Percentiles rank a stretch among this genome's conserved stretches.
Evolutionary conservation across 2,329 filamentous ascomycete species (phyloP).

Genomic region (Dryadomyces quercivorus): DNA sequence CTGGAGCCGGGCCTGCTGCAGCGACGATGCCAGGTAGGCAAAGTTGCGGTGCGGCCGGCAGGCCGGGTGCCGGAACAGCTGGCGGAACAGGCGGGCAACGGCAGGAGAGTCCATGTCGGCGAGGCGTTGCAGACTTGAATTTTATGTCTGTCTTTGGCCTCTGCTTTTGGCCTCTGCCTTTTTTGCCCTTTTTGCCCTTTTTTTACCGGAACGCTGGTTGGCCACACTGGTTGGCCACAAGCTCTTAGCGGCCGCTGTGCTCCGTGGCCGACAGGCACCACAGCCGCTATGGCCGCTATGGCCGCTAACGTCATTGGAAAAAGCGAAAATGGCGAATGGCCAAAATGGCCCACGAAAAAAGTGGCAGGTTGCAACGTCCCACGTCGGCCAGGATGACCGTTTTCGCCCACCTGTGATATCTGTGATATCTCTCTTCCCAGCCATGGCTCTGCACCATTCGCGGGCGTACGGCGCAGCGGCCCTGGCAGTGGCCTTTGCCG

Average conservation of each 20-base stretch:
- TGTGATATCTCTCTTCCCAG: slow-evolving; percentile 1
- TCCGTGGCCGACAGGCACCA: too few relatives aligned
- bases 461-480: slow-evolving; percentile 53
- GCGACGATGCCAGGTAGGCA: slow-evolving; percentile 22
- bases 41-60: slow-evolving; percentile 42
- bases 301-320: background rate
- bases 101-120: slow-evolving; percentile 11
- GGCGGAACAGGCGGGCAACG: slow-evolving; percentile 59
- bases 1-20: slow-evolving; percentile 24
- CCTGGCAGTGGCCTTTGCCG: slow-evolving; percentile 59
- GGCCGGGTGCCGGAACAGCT: slow-evolving; percentile 66
- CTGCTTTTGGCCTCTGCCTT: background rate
- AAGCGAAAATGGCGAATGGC: too few relatives aligned
- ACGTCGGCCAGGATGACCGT: too few relatives aligned
- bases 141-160: background rate
- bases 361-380: too few relatives aligned
- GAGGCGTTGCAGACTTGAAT: background rate
- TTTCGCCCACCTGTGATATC: too few relatives aligned
- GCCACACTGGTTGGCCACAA: background rate
- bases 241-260: background rate
- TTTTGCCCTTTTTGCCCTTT: background rate
- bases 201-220: background rate
- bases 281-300: background rate
- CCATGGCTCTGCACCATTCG: slow-evolving; percentile 51
- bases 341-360: too few relatives aligned